Percentiles rank a stretch among this genome's conserved stretches.
Evolutionary conservation across 225 moss, liverwort and hornwort genomes (phyloP).

Genomic region (Physcomitrium patens): DNA sequence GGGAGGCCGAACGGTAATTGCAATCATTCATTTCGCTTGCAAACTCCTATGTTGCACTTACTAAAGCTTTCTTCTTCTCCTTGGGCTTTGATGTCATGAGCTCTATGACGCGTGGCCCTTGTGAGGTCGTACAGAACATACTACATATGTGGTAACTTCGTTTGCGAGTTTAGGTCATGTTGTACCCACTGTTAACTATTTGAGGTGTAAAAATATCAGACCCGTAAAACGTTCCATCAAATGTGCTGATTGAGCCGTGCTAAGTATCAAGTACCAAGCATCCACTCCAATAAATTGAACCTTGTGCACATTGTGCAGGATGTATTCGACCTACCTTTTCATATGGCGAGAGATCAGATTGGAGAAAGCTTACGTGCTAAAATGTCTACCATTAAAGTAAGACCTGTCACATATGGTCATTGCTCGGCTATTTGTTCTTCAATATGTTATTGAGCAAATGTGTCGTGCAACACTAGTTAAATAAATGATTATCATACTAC

Average conservation of each 20-base stretch:
- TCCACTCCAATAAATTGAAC: not conserved
- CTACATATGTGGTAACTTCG: not conserved
- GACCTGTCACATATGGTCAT: conserved; percentile 1
- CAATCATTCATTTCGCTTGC: conserved; percentile 4
- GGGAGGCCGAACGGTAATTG: conserved; percentile 62
- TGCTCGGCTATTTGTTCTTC: not conserved
- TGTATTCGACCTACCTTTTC: conserved; percentile 87
- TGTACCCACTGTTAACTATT: not conserved
- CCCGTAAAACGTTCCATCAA: not conserved
- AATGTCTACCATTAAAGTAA: conserved; percentile 83
- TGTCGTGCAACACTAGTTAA: not conserved
- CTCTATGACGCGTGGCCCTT: not conserved
- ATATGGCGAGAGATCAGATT: conserved; percentile 90
- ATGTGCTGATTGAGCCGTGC: not conserved
- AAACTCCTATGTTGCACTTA: not conserved
- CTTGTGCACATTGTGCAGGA: conserved; percentile 48
- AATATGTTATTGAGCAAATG: not conserved
- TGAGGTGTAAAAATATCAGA: not conserved
- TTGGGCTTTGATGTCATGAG: not conserved
- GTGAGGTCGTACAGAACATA: not conserved
- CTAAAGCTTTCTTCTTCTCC: not conserved
- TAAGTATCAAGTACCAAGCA: not conserved
- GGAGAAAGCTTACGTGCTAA: conserved; percentile 80
- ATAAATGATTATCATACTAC: no score
- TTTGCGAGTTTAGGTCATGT: not conserved